Evolutionary conservation across 2,329 filamentous ascomycete genomes (phyloP).

Genomic region (Fusarium kyushuense): DNA sequence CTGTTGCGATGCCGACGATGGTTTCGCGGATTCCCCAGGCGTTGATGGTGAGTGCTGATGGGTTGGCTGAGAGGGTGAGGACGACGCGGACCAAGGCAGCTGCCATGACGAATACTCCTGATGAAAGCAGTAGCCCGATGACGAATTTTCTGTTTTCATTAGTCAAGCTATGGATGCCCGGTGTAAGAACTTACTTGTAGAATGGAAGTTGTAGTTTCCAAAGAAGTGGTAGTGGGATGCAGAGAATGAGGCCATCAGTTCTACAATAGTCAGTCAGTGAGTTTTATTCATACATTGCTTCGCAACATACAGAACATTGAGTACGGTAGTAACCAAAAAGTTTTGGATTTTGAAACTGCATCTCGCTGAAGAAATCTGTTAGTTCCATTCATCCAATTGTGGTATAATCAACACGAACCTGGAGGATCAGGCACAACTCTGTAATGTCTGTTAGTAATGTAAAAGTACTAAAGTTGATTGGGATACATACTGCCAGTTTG

Average conservation of each 20-base stretch:
- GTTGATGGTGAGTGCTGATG: slow-evolving; percentile 44
- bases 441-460: rapidly evolving
- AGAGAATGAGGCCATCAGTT: slow-evolving; percentile 33
- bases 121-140: slow-evolving; percentile 45
- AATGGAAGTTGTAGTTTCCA: slow-evolving; percentile 43
- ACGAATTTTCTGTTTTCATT: slow-evolving; percentile 40
- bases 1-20: slow-evolving; percentile 55
- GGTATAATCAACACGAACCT: neutral
- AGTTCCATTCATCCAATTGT: neutral
- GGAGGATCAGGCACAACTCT: slow-evolving; percentile 39
- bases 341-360: slow-evolving; percentile 40
- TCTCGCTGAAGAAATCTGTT: slow-evolving; percentile 1
- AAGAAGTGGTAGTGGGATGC: slow-evolving; percentile 37
- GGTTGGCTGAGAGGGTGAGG: slow-evolving; percentile 39
- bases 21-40: slow-evolving; percentile 48
- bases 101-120: slow-evolving; percentile 45
- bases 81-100: slow-evolving; percentile 44
- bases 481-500: slow-evolving; percentile 40
- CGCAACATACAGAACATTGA: slow-evolving; percentile 45
- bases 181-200: slow-evolving; percentile 23
- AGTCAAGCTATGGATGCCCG: rapidly evolving
- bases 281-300: no score
- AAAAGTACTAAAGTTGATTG: rapidly evolving
- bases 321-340: slow-evolving; percentile 33
- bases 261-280: slow-evolving; percentile 3